A percentile compares a stretch with the other conserved stretches of the same genome.
Conservation (phyloP, 176 grass and related monocot species). For the barley (Hordeum vulgare) region DNA sequence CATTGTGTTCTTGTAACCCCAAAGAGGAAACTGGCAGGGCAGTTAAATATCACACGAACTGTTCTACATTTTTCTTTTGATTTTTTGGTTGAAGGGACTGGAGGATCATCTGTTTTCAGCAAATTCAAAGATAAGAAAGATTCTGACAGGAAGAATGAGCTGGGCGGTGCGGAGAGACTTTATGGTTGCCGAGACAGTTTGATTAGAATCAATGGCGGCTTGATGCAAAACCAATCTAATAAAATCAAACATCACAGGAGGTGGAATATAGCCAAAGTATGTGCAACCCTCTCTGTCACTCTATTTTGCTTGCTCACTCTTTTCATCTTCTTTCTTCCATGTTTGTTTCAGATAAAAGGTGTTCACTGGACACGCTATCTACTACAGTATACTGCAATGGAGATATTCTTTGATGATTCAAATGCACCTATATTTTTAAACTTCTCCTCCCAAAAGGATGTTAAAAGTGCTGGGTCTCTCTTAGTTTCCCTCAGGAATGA, state of each 20-base stretch:
- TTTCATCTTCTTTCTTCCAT: slow-evolving; percentile 9
- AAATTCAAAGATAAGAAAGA: slow-evolving; percentile 63
- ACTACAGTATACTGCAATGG: slow-evolving; percentile 86
- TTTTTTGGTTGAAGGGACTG: slow-evolving; percentile 92
- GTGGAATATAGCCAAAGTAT: slow-evolving; percentile 79
- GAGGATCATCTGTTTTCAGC: slow-evolving; percentile 88
- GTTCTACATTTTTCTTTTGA: slow-evolving; percentile 88
- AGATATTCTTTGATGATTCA: slow-evolving; percentile 91
- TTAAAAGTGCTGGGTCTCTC: slow-evolving; percentile 72
- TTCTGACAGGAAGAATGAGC: slow-evolving; percentile 59
- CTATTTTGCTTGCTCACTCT: not conserved
- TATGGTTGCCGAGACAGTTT: slow-evolving; percentile 53
- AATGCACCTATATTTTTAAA: slow-evolving; percentile 87
- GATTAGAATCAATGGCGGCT: slow-evolving; percentile 30
- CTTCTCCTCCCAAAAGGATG: slow-evolving; percentile 88
- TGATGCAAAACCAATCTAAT: slow-evolving; percentile 48
- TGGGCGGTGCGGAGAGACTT: slow-evolving; percentile 41
- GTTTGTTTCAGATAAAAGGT: slow-evolving; percentile 73
- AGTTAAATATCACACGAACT: slow-evolving; percentile 62
- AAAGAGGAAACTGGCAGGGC: slow-evolving; percentile 85
- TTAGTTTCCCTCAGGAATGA: slow-evolving; percentile 91
- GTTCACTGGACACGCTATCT: slow-evolving; percentile 94
- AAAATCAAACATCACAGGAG: slow-evolving; percentile 92
- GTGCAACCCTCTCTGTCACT: not conserved
- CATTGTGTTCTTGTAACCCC: slow-evolving; percentile 87